Base-by-base conservation (phyloP, 169 alveolate genomes). In the Sarcocystis neurona region DNA sequence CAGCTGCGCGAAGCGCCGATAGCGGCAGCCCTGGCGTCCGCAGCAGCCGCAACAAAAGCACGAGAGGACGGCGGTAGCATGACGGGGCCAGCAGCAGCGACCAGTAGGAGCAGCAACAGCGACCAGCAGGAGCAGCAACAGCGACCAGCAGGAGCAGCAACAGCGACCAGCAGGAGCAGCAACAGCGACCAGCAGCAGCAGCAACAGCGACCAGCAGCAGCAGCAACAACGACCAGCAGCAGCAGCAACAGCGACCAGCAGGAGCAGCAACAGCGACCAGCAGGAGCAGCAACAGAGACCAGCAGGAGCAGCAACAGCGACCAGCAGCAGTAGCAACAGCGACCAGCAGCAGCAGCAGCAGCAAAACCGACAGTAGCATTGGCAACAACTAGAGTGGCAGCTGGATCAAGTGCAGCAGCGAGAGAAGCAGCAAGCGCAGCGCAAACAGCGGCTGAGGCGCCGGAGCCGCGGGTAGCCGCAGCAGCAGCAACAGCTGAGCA, bases 261-360 rank as follows among this genome's bases (percentile, higher is more conserved):
- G 75, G 30, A 27, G 75, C 75, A 23, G 37, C 75, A 63, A 37
- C 75, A 27, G 32, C 41, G 63, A 53, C n/a, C n/a, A 10, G 20
- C n/a, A 10, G 63, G 63, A 10, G n/a, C 20, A 15, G 10, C 63
- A 53, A 53, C 10, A 10, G 63, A 53, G 10, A 10, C 63, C 10
- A 53, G 63, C n/a, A 53, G 20, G 63, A n/a, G n/a, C n/a, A n/a
- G n/a, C n/a, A n/a, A n/a, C n/a, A 10, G 63, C 20, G n/a, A 53
- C 63, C 10, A 6, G 75, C 75, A 63, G 75, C 75, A 63, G 8
- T 37, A 63, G 75, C 75, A 63, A 27, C 75, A 63, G 30, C n/a
- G n/a, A n/a, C n/a, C 75, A 63, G 32, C 75, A 15, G 75, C 75
- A 6, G 79, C 79, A 70, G 79, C 79, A 70, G 48, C 18, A 70